A percentile compares a stretch with the other conserved stretches of the same genome.
phyloP scores from a whole-genome alignment of 2,329 filamentous ascomycete species.

The Arachnopeziza araneosa region DNA sequence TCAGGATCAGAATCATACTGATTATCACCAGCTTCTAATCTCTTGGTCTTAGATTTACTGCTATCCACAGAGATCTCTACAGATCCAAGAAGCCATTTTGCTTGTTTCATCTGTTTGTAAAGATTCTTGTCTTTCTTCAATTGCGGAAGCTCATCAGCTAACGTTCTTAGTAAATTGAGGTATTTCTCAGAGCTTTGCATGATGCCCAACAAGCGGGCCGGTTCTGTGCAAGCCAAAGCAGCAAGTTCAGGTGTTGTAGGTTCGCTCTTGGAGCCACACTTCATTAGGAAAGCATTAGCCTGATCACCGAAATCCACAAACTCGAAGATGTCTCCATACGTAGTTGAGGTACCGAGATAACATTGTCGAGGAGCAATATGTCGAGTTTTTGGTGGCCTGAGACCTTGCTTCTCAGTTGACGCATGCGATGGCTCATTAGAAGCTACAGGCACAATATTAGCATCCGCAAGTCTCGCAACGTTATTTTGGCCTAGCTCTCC shows the following conservation, averaged over 20 bases:
- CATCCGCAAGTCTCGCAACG: conserved; percentile 54
- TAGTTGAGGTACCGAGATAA: conserved; percentile 67
- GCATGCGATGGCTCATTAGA: conserved; percentile 27
- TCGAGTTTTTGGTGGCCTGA: conserved; percentile 33
- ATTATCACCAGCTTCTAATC: conserved; percentile 26
- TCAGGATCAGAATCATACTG: conserved; percentile 37
- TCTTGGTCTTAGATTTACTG: conserved; percentile 9
- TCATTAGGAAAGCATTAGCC: conserved; percentile 82
- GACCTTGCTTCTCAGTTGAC: conserved; percentile 36
- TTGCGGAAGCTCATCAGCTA: conserved; percentile 65
- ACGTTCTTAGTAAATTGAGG: conserved; percentile 69
- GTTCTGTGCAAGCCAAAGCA: conserved; percentile 74
- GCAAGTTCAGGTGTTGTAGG: conserved; percentile 85
- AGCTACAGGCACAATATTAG: conserved; percentile 66
- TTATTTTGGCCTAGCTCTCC: conserved; percentile 63
- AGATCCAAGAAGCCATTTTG: conserved; percentile 77
- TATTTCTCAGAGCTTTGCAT: conserved; percentile 84
- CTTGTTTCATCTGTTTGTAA: conserved; percentile 67
- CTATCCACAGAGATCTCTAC: conserved; percentile 53
- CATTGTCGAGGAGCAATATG: conserved; percentile 66
- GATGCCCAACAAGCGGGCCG: conserved; percentile 71
- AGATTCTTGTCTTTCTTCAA: conserved; percentile 76
- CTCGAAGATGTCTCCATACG: conserved; percentile 87
- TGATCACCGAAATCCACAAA: conserved; percentile 90
- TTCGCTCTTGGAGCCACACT: conserved; percentile 85